Conservation (phyloP, 164 flowering plant species). For the Aristolochia californica region DNA sequence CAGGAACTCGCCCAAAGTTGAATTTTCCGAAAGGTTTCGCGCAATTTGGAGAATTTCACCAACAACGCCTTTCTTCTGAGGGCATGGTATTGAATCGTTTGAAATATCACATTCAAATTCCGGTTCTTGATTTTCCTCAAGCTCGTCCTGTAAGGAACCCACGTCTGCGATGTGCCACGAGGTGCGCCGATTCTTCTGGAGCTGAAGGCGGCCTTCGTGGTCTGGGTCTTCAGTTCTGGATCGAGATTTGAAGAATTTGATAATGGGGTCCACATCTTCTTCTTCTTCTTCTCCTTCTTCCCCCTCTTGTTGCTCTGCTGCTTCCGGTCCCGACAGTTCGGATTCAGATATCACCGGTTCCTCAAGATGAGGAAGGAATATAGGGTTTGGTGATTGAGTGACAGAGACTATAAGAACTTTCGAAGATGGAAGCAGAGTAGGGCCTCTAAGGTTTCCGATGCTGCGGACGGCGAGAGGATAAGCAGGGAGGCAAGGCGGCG, state of each 20-base stretch:
- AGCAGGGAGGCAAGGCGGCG: neutral
- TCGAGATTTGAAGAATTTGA: slow-evolving; percentile 58
- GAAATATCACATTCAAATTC: slow-evolving; percentile 9
- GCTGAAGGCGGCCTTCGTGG: slow-evolving; percentile 29
- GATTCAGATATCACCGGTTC: slow-evolving; percentile 4
- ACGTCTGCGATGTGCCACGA: slow-evolving; percentile 48
- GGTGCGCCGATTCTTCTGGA: slow-evolving; percentile 54
- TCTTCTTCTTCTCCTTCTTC: slow-evolving; percentile 1
- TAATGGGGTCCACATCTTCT: slow-evolving; percentile 39
- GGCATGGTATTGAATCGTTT: neutral
- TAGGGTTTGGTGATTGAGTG: slow-evolving; percentile 22
- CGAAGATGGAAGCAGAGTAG: slow-evolving; percentile 5
- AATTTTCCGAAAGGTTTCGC: slow-evolving; percentile 41
- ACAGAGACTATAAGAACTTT: slow-evolving; percentile 13
- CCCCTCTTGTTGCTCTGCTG: slow-evolving; percentile 16
- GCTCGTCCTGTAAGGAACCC: slow-evolving; percentile 1
- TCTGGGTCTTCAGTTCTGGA: slow-evolving; percentile 39
- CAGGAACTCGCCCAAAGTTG: slow-evolving; percentile 58
- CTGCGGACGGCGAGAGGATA: neutral
- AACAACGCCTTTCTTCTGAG: slow-evolving; percentile 15
- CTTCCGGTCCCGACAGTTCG: neutral
- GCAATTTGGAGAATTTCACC: slow-evolving; percentile 50
- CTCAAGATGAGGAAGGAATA: slow-evolving; percentile 50
- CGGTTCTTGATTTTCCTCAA: neutral
- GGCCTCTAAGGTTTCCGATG: neutral